Evolutionary conservation across 495 filamentous ascomycete genomes (phyloP).

Genomic region (Aspergillus ellipticus): DNA sequence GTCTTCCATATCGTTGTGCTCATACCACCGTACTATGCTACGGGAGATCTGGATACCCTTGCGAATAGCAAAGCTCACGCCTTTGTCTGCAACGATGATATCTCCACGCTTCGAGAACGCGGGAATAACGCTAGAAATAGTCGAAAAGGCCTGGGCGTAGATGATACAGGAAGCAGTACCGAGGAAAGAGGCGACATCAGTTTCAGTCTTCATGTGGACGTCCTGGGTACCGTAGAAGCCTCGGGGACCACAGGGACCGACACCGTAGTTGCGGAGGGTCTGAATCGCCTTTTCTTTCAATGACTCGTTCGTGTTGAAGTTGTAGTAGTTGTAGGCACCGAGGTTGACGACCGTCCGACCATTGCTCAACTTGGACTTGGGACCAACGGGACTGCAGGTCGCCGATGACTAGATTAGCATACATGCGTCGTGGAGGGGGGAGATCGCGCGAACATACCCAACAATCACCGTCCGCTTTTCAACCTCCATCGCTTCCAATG

Average conservation of each 20-base stretch:
- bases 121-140: slow-evolving; percentile 90
- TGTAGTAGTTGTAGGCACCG: slow-evolving; percentile 94
- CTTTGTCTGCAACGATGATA: slow-evolving; percentile 96
- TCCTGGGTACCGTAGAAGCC: slow-evolving; percentile 99
- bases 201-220: slow-evolving; percentile 95
- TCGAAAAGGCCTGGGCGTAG: slow-evolving; percentile 93
- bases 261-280: slow-evolving; percentile 89
- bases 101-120: slow-evolving; percentile 96
- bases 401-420: slow-evolving; percentile 17
- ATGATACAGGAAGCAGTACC: slow-evolving; percentile 86
- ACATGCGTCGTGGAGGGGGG: background rate
- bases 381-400: slow-evolving; percentile 70
- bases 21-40: slow-evolving; percentile 87
- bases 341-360: slow-evolving; percentile 90
- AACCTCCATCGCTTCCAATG: slow-evolving; percentile 73
- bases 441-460: slow-evolving; percentile 54
- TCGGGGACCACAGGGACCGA: slow-evolving; percentile 92
- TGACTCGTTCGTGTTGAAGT: slow-evolving; percentile 85
- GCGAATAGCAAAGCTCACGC: slow-evolving; percentile 89
- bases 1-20: slow-evolving; percentile 95
- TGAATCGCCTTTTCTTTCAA: slow-evolving; percentile 93
- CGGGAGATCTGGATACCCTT: slow-evolving; percentile 91
- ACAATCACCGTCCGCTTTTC: slow-evolving; percentile 84
- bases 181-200: slow-evolving; percentile 85
- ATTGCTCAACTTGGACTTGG: slow-evolving; percentile 82